phyloP scores from a whole-genome alignment of 2,329 filamentous ascomycete species.

The Penicillium polonicum region DNA sequence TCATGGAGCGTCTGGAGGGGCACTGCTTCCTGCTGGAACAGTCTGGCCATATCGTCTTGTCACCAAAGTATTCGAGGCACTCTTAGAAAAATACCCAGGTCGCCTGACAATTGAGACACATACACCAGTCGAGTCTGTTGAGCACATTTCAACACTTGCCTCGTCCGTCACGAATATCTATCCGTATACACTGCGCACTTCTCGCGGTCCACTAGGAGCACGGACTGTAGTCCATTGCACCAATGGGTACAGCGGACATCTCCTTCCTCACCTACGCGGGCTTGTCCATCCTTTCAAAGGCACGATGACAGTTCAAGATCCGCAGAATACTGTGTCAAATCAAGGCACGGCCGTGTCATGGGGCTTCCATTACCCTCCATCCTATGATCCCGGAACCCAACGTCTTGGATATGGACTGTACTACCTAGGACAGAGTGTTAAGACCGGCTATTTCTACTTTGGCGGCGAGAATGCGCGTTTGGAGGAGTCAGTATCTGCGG shows the following conservation, averaged over 20 bases:
- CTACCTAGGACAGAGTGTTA: slow-evolving; percentile 29
- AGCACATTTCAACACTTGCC: slow-evolving; percentile 5
- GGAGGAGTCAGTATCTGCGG: slow-evolving; percentile 21
- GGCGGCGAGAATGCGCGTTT: slow-evolving; percentile 27
- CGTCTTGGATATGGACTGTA: slow-evolving; percentile 24
- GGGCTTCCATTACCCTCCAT: slow-evolving; percentile 31
- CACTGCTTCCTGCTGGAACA: slow-evolving; percentile 32
- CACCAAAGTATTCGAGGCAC: slow-evolving; percentile 25
- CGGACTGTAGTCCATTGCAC: slow-evolving; percentile 45
- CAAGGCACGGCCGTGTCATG: slow-evolving; percentile 27
- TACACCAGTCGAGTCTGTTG: slow-evolving; percentile 30
- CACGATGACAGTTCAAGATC: slow-evolving; percentile 46
- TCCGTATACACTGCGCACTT: slow-evolving; percentile 36
- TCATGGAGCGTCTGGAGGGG: slow-evolving; percentile 24
- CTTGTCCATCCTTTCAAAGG: slow-evolving; percentile 42
- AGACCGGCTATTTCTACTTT: slow-evolving; percentile 29
- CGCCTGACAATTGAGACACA: slow-evolving; percentile 33
- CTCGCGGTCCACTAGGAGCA: slow-evolving; percentile 38
- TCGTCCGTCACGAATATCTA: slow-evolving; percentile 10
- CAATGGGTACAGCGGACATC: slow-evolving; percentile 44
- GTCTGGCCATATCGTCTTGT: slow-evolving; percentile 41
- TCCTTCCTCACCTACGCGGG: slow-evolving; percentile 43
- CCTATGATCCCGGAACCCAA: slow-evolving; percentile 19
- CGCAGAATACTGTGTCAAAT: slow-evolving; percentile 20
- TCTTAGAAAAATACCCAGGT: slow-evolving; percentile 25